Percentiles rank a stretch among this genome's conserved stretches.
Evolutionary conservation across 495 filamentous ascomycete genomes (phyloP).

Genomic region (Aspergillus egyptiacus): DNA sequence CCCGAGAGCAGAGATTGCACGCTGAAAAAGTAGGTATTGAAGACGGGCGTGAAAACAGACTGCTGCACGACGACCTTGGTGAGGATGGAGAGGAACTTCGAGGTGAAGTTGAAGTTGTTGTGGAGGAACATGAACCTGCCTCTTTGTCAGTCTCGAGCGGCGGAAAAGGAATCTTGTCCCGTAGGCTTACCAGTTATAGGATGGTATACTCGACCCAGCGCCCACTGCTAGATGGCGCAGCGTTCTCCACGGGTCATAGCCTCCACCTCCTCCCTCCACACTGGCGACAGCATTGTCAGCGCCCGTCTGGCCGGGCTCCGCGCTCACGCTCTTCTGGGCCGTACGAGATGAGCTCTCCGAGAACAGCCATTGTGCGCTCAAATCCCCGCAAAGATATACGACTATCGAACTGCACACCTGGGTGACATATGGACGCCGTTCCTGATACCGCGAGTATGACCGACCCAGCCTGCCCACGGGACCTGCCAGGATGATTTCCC

Average conservation of each 20-base stretch:
- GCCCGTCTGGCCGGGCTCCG: conserved; percentile 8
- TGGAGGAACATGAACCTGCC: conserved; percentile 75
- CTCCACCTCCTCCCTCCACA: conserved; percentile 35
- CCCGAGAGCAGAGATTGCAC: conserved; percentile 63
- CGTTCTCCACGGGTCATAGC: conserved; percentile 67
- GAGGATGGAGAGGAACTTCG: conserved; percentile 59
- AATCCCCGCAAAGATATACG: conserved; percentile 74
- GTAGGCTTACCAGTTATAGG: conserved; percentile 63
- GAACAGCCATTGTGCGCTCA: conserved; percentile 65
- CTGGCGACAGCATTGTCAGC: conserved; percentile 7
- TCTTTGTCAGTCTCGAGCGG: not conserved
- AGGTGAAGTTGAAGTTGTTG: conserved; percentile 72
- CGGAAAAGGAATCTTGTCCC: not conserved
- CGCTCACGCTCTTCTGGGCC: not conserved
- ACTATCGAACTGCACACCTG: conserved; percentile 70
- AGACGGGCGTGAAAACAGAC: conserved; percentile 72
- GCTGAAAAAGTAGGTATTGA: conserved; percentile 90
- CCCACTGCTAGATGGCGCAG: conserved; percentile 69
- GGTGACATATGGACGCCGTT: conserved; percentile 64
- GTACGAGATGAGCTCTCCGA: conserved; percentile 20
- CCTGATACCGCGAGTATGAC: conserved; percentile 63
- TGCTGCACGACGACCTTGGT: conserved; percentile 82
- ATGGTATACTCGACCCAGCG: conserved; percentile 62
- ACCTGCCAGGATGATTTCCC: conserved; percentile 53
- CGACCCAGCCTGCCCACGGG: conserved; percentile 35